Evolutionary conservation across 139 green algal genomes (phyloP).

Genomic region (Chlamydomonas asymmetrica): DNA sequence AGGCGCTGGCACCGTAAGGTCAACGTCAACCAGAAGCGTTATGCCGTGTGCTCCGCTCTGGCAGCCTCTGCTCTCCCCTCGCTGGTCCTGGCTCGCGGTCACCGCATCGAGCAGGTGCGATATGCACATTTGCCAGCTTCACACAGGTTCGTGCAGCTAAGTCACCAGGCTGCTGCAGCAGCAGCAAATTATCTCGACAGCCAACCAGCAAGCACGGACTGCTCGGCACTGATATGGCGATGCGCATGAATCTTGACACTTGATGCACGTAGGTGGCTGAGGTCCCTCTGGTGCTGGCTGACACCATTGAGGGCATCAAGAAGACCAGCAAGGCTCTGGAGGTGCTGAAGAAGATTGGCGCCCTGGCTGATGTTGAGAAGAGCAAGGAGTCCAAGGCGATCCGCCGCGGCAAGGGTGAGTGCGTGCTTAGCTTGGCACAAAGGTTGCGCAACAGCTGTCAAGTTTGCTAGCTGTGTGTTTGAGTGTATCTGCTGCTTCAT

Average conservation of each 20-base stretch:
- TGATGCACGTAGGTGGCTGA: constrained; percentile 76
- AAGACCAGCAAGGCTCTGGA: constrained; percentile 94
- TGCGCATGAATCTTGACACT: background rate
- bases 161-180: background rate
- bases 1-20: constrained; percentile 97
- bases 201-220: background rate
- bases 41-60: constrained; percentile 92
- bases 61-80: constrained; percentile 93
- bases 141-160: too few species aligned
- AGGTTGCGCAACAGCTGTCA: too few species aligned
- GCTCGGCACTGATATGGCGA: background rate
- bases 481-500: too few species aligned
- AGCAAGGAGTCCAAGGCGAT: constrained; percentile 80
- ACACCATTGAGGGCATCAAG: constrained; percentile 81
- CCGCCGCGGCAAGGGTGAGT: constrained; percentile 84
- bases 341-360: constrained; percentile 87
- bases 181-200: background rate
- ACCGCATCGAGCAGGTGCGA: constrained; percentile 83
- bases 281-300: constrained; percentile 93
- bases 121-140: too few species aligned
- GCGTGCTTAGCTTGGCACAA: too few species aligned
- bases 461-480: too few species aligned
- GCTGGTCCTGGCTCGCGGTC: constrained; percentile 95
- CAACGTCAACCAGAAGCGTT: constrained; percentile 97
- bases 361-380: constrained; percentile 89